phyloP scores from a whole-genome alignment of 2,329 filamentous ascomycete genomes.

The Stemphylium beticola region DNA sequence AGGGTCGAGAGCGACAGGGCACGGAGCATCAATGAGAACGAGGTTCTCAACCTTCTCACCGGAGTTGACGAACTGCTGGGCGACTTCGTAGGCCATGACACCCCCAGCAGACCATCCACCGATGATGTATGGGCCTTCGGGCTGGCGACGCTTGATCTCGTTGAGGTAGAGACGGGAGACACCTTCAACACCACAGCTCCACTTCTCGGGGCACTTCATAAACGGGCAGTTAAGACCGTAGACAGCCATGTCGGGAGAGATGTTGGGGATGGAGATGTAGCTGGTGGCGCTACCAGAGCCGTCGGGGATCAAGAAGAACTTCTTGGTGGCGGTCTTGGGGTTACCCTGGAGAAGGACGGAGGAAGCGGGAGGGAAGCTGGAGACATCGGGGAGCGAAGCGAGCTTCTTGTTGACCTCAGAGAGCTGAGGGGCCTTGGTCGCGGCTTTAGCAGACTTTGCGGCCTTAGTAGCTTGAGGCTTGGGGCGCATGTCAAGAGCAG shows the following conservation, averaged over 20 bases:
- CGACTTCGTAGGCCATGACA: constrained; percentile 61
- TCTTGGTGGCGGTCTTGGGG: constrained; percentile 62
- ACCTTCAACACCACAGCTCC: constrained; percentile 69
- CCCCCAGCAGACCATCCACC: constrained; percentile 64
- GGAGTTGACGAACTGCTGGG: constrained; percentile 55
- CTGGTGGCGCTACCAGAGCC: constrained; percentile 69
- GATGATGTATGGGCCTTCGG: constrained; percentile 64
- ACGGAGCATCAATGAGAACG: constrained; percentile 61
- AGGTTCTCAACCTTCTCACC: constrained; percentile 59
- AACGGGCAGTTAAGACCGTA: constrained; percentile 71
- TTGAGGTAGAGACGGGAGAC: constrained; percentile 69
- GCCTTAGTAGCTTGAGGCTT: constrained; percentile 48
- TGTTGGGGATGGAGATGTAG: constrained; percentile 66
- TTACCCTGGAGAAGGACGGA: constrained; percentile 65
- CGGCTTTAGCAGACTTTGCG: constrained; percentile 24
- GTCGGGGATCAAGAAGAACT: constrained; percentile 60
- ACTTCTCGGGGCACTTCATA: constrained; percentile 72
- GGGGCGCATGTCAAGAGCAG: constrained; percentile 64
- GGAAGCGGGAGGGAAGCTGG: constrained; percentile 55
- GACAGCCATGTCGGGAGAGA: constrained; percentile 58
- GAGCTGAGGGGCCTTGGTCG: constrained; percentile 47
- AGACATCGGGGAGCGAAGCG: constrained; percentile 49
- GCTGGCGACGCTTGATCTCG: constrained; percentile 75
- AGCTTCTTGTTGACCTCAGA: constrained; percentile 58
- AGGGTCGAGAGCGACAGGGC: constrained; percentile 58